Percentiles rank a stretch among this genome's conserved stretches.
Conservation (phyloP, 1,139 yeast genomes). For the Starmera stellimalicola region DNA sequence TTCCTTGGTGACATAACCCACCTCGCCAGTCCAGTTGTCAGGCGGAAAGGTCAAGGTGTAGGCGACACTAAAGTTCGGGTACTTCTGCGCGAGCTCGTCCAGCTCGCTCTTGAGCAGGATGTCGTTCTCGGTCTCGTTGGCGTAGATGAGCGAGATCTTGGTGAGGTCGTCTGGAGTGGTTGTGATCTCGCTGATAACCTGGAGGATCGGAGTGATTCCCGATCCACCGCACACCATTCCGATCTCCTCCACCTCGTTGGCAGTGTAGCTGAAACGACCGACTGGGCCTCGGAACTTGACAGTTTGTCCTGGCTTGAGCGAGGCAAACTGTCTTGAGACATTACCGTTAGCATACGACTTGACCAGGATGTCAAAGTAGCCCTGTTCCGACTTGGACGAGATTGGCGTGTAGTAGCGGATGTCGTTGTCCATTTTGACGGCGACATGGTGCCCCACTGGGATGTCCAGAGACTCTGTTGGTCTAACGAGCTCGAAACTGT, state of each 20-base stretch:
- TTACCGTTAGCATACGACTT: conserved; percentile 64
- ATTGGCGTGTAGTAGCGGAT: conserved; percentile 70
- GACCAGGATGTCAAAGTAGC: conserved; percentile 65
- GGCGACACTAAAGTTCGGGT: conserved; percentile 50
- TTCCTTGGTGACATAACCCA: conserved; percentile 52
- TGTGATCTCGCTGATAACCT: conserved; percentile 47
- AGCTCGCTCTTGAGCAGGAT: conserved; percentile 60
- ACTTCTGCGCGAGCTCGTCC: conserved; percentile 54
- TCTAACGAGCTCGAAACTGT: conserved; percentile 54
- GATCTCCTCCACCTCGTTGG: conserved; percentile 52
- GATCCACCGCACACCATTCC: conserved; percentile 78
- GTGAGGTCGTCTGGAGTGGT: conserved; percentile 62
- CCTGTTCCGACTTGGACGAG: conserved; percentile 57
- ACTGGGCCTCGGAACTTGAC: conserved; percentile 73
- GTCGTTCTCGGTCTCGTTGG: conserved; percentile 66
- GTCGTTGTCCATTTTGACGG: conserved; percentile 46
- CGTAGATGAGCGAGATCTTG: conserved; percentile 50
- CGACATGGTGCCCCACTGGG: conserved; percentile 70
- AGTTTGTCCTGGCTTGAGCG: conserved; percentile 51
- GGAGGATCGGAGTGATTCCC: conserved; percentile 72
- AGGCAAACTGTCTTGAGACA: conserved; percentile 57
- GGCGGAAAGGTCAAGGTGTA: conserved; percentile 34
- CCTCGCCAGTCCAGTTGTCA: conserved; percentile 43
- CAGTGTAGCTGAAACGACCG: conserved; percentile 53
- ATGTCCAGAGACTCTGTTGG: conserved; percentile 53